Percentiles rank a stretch among this genome's conserved stretches.
Conservation (phyloP, 768 basidiomycete species). For the Thelephora ganbajun region DNA sequence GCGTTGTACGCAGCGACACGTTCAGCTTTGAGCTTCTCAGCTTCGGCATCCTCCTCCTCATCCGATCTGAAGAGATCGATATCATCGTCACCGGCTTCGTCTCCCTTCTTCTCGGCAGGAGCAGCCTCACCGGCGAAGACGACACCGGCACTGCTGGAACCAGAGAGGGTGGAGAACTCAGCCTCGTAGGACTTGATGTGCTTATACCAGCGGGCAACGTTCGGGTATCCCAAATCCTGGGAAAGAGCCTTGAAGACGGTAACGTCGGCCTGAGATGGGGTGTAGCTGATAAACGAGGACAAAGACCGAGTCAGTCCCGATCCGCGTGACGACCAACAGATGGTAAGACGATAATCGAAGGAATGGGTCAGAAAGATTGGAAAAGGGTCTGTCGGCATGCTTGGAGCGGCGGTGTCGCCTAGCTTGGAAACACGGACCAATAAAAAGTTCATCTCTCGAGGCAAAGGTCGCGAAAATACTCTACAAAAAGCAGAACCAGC, state of each 20-base stretch:
- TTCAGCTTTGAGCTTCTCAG: slow-evolving; percentile 59
- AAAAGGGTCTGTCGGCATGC: slow-evolving; percentile 53
- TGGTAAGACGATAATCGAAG: background rate
- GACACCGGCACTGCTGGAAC: slow-evolving; percentile 73
- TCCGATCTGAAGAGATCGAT: slow-evolving; percentile 74
- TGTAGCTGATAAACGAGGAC: slow-evolving; percentile 40
- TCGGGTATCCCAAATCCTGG: slow-evolving; percentile 47
- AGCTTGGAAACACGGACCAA: slow-evolving; percentile 91
- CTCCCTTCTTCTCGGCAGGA: slow-evolving; percentile 14
- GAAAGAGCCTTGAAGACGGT: slow-evolving; percentile 74
- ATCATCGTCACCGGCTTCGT: slow-evolving; percentile 25
- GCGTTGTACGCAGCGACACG: slow-evolving; percentile 87
- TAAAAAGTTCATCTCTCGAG: slow-evolving; percentile 10
- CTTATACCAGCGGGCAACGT: slow-evolving; percentile 82
- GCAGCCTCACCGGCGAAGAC: slow-evolving; percentile 44
- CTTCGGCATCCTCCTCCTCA: slow-evolving; percentile 33
- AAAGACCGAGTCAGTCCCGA: slow-evolving; percentile 4
- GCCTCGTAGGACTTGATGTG: slow-evolving; percentile 82
- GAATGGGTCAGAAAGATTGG: slow-evolving; percentile 60
- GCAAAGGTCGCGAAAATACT: background rate
- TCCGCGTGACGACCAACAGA: background rate
- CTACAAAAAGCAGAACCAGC: background rate
- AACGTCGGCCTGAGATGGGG: slow-evolving; percentile 90
- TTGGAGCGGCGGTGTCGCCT: slow-evolving; percentile 78
- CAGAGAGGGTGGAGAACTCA: slow-evolving; percentile 69